Conservation (phyloP, 2,329 filamentous ascomycete species). For the Chaetomiaceae sp. region DNA sequence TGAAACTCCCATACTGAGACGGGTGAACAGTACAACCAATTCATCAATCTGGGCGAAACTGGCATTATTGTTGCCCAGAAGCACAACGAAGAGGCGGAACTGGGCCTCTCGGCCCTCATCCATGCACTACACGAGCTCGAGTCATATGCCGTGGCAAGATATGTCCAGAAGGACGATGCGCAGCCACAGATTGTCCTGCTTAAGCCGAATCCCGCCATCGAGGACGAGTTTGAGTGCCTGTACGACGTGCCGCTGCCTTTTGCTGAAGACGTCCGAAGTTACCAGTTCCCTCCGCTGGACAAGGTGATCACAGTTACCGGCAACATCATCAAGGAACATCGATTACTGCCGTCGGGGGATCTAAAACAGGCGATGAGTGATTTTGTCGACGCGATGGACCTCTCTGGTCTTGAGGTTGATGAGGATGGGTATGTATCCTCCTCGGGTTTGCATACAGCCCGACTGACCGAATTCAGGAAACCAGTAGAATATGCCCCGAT, state of each 20-base stretch:
- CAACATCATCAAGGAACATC: slow-evolving; percentile 73
- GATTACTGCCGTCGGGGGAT: slow-evolving; percentile 71
- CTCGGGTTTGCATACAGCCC: background rate
- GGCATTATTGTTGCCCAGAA: slow-evolving; percentile 74
- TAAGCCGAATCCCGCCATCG: slow-evolving; percentile 63
- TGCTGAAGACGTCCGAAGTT: slow-evolving; percentile 84
- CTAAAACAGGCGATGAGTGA: slow-evolving; percentile 79
- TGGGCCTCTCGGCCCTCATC: slow-evolving; percentile 85
- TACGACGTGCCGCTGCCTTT: slow-evolving; percentile 90
- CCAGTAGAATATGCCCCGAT: slow-evolving; percentile 66
- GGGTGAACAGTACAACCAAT: slow-evolving; percentile 66
- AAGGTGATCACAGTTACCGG: slow-evolving; percentile 84
- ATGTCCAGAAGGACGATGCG: slow-evolving; percentile 80
- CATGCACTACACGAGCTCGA: slow-evolving; percentile 82
- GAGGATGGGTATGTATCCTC: slow-evolving; percentile 61
- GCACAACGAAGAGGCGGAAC: slow-evolving; percentile 72
- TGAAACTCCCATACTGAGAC: slow-evolving; percentile 18
- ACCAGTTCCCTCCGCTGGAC: slow-evolving; percentile 86
- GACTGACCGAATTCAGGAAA: slow-evolving; percentile 31
- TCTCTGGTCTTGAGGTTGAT: slow-evolving; percentile 66
- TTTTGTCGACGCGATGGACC: slow-evolving; percentile 90
- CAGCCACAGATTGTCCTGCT: slow-evolving; percentile 73
- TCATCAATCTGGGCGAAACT: slow-evolving; percentile 77
- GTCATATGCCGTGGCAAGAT: slow-evolving; percentile 77
- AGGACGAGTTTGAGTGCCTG: slow-evolving; percentile 75